These are phyloP conservation scores for Takashimella tepidaria DNA, from an alignment of 1,284 basidiomycete genomes.

Conservation along the genomic window DNA sequence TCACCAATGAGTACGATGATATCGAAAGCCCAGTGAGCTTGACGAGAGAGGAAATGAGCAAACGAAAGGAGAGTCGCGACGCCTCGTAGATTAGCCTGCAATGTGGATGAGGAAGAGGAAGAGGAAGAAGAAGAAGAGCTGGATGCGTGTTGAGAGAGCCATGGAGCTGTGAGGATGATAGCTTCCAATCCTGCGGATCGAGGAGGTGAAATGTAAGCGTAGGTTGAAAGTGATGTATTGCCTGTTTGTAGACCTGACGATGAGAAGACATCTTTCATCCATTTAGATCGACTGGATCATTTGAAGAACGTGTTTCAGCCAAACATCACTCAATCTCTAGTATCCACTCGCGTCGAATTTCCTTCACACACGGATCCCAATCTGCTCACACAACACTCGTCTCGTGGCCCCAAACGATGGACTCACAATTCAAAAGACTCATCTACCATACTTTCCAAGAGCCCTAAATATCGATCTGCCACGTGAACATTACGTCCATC, in stretches of 20 bases:
- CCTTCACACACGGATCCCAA: too few relatives aligned
- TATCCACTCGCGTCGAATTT: too few relatives aligned
- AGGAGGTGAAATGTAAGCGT: constrained; percentile 74
- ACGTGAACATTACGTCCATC: constrained; percentile 78
- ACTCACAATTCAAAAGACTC: constrained; percentile 65
- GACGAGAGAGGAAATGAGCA: constrained; percentile 73
- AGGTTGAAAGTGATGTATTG: constrained; percentile 54
- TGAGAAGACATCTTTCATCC: constrained; percentile 17
- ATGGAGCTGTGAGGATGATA: constrained; percentile 69
- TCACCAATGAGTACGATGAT: constrained; percentile 86
- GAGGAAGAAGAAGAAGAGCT: not conserved
- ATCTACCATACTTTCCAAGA: constrained; percentile 63
- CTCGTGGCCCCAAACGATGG: too few relatives aligned
- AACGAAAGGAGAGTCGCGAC: constrained; percentile 76
- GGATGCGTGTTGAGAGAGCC: not conserved
- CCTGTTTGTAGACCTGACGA: constrained; percentile 20
- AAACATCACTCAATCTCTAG: too few relatives aligned
- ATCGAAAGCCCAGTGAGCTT: constrained; percentile 91
- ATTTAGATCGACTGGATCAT: constrained; percentile 17
- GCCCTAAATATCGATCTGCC: constrained; percentile 69
- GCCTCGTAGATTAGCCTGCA: constrained; percentile 68
- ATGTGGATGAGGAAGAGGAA: not conserved
- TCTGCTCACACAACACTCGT: too few relatives aligned
- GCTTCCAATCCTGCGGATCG: constrained; percentile 85
- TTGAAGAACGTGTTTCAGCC: too few relatives aligned